phyloP scores from a whole-genome alignment of 345 rosid genomes.

The Gossypium thurberi region DNA sequence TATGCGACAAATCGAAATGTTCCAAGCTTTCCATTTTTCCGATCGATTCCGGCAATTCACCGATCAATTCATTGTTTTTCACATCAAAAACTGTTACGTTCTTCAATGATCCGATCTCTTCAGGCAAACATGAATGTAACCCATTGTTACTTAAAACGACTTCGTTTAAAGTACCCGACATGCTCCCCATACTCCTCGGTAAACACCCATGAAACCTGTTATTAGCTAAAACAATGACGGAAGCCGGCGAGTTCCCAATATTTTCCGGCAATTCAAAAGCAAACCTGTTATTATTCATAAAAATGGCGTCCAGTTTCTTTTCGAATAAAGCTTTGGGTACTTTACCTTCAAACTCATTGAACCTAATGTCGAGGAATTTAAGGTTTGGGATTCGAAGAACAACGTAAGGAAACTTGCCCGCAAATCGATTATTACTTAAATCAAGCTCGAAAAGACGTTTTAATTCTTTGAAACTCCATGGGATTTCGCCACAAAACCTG shows the following conservation, averaged over 20 bases:
- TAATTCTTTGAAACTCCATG: constrained; percentile 35
- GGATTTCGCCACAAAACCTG: constrained; percentile 68
- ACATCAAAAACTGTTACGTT: constrained; percentile 57
- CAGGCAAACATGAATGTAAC: constrained; percentile 55
- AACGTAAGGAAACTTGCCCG: constrained; percentile 56
- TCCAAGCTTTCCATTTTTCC: constrained; percentile 50
- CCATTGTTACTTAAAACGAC: constrained; percentile 49
- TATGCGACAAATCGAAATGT: constrained; percentile 47
- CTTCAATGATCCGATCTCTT: constrained; percentile 45
- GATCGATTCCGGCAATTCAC: constrained; percentile 44
- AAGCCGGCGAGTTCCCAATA: constrained; percentile 65
- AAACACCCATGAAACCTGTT: constrained; percentile 68
- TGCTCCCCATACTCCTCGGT: constrained; percentile 53
- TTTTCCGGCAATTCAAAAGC: constrained; percentile 53
- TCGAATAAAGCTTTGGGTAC: constrained; percentile 59
- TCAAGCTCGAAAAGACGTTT: constrained; percentile 63
- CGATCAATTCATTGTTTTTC: constrained; percentile 54
- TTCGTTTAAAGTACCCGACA: constrained; percentile 63
- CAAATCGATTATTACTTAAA: constrained; percentile 70
- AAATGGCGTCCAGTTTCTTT: constrained; percentile 66
- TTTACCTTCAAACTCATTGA: constrained; percentile 75
- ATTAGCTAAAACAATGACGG: constrained; percentile 61
- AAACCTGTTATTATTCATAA: constrained; percentile 71
- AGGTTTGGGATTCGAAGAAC: constrained; percentile 54
- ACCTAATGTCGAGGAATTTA: constrained; percentile 74